Base-by-base conservation (phyloP, 2,329 filamentous ascomycete species). In the Alternaria gaisen region DNA sequence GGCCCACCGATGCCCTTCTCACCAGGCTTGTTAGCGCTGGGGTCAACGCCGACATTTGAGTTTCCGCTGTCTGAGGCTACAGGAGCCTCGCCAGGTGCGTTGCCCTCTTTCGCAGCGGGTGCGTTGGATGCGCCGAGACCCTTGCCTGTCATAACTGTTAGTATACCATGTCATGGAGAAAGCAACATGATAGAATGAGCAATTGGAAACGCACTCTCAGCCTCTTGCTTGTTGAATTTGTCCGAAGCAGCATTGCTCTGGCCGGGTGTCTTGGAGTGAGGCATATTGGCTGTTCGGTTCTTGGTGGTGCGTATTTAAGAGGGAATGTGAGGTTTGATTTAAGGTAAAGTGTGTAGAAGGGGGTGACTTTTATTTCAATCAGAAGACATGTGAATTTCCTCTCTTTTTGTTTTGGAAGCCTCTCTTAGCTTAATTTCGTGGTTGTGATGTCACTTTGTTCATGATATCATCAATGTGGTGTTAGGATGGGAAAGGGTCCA, bases 211-310 rank as follows among this genome's bases (percentile, higher is more conserved):
- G n/a, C 58, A 63, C 64, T 65, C 60, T 67, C 59, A 51, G 66
- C 62, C 47, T 65, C 50, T 18, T 61, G 56, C 58, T 67, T 65
- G 58, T 67, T 63, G 60, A 62, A 64, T 43, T 68, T 65, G 38
- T 65, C 66, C 8, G 61, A 65, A 40, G 64, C 64, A 44, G 66
- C 64, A 38, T 67, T 67, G 34, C 60, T 65, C 54, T 67, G 60
- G 47, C 66, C 64, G 40, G 64, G 59, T 51, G 66, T 67, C 55
- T 67, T 68, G 59, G 59, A 66, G 64, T 66, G 64, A 57, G 66
- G 61, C 66, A 65, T 61, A 2, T 36, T 38, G 47, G 28, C 11
- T 7, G 5, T 51, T 18, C 34, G 40, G 20, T 42, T 22, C 32
- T 22, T 32, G 28, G 26, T 42, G 30, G 36, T 18, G 51, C 5